Percentiles rank a stretch among this genome's conserved stretches.
Evolutionary conservation across 2,329 filamentous ascomycete genomes (phyloP).

Genomic region (Monosporascus cannonballus): DNA sequence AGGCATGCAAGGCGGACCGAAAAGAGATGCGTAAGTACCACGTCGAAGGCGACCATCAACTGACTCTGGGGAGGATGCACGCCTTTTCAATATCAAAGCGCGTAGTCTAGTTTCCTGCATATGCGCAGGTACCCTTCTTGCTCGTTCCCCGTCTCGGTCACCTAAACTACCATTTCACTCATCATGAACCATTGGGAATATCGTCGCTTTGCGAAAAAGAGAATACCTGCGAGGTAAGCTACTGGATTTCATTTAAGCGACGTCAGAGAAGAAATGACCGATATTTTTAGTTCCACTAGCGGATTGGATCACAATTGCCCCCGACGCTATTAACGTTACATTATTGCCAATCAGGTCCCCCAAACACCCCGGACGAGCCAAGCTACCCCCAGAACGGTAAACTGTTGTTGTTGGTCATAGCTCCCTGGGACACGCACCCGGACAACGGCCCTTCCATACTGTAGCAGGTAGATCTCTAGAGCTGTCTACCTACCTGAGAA

Average conservation of each 20-base stretch:
- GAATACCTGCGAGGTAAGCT: neutral
- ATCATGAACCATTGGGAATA: too few relatives aligned
- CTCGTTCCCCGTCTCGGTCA: too few relatives aligned
- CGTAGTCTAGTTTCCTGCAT: too few relatives aligned
- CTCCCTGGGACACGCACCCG: constrained; percentile 15
- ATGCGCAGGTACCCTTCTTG: too few relatives aligned
- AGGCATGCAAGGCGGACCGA: too few relatives aligned
- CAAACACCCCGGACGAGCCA: neutral
- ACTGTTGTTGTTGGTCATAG: constrained; percentile 27
- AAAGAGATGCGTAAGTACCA: too few relatives aligned
- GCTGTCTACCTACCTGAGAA: too few relatives aligned
- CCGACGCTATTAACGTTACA: neutral
- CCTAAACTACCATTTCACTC: too few relatives aligned
- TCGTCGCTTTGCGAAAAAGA: neutral
- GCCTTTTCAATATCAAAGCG: too few relatives aligned
- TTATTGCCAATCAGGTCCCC: neutral
- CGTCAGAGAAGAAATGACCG: neutral
- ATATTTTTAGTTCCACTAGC: neutral
- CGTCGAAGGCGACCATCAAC: too few relatives aligned
- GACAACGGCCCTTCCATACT: constrained; percentile 11
- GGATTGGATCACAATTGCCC: neutral
- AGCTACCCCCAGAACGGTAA: constrained; percentile 20
- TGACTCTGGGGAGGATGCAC: too few relatives aligned
- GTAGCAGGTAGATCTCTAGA: neutral
- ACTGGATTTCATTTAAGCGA: neutral